Percentiles rank a stretch among this genome's conserved stretches.
Conservation (phyloP, 768 basidiomycete genomes). For the Naganishia randhawae region DNA sequence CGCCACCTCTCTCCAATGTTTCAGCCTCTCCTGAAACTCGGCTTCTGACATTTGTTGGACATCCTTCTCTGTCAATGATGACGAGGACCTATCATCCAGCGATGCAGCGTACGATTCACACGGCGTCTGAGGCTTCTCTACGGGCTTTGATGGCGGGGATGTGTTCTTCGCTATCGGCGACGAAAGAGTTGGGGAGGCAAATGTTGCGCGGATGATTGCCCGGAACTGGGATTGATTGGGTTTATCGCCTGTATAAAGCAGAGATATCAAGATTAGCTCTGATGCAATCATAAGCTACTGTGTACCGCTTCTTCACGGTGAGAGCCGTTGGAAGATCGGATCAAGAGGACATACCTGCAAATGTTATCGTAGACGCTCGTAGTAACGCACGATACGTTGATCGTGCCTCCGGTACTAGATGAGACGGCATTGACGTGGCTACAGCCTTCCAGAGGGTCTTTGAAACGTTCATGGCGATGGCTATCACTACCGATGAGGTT, state of each 20-base stretch:
- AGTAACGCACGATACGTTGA: conserved; percentile 19
- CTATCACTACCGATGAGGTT: too few species aligned
- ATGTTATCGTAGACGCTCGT: conserved; percentile 5
- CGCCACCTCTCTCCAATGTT: conserved; percentile 68
- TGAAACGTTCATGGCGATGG: conserved; percentile 10
- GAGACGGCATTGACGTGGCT: conserved; percentile 6
- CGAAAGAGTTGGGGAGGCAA: conserved; percentile 42
- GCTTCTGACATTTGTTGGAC: conserved; percentile 13
- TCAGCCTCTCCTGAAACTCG: conserved; percentile 40
- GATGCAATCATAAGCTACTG: not conserved
- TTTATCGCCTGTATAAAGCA: conserved; percentile 21
- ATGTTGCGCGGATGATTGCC: conserved; percentile 39
- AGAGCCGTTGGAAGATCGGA: too few species aligned
- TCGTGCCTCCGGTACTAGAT: conserved; percentile 7
- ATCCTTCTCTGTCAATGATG: conserved; percentile 18
- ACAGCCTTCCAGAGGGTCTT: not conserved
- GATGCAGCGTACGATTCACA: conserved; percentile 19
- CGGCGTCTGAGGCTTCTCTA: conserved; percentile 2
- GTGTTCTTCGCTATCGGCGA: conserved; percentile 31
- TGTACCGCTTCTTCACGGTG: too few species aligned
- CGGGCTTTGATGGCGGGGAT: conserved; percentile 11
- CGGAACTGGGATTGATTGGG: conserved; percentile 30
- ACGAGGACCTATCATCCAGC: conserved; percentile 24
- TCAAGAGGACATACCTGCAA: conserved; percentile 1
- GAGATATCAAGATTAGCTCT: not conserved